Base-by-base conservation (phyloP, 495 filamentous ascomycete genomes). In the Talaromyces adpressus region DNA sequence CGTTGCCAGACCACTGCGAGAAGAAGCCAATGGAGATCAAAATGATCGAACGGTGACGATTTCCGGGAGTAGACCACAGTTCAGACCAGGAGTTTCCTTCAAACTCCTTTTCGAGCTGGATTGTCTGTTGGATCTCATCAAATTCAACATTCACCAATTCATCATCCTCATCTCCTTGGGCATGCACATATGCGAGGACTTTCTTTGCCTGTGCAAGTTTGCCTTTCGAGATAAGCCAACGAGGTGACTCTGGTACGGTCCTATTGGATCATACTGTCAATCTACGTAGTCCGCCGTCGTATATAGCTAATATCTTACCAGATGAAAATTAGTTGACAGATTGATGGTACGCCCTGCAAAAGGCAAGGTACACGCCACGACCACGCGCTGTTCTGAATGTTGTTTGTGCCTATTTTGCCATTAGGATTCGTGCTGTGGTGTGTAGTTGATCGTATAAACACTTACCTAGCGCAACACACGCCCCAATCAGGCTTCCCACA, bases 1-100 rank as follows among this genome's bases (percentile, higher is more conserved):
- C 74, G 61, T 77, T 81, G 8, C 78, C 76, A 54, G 66, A 73
- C 67, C 64, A 71, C 64, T 75, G 74, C 9, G 82, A 78, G 65
- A 86, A 81, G 60, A 88, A 84, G 66, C 86, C 86, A 34, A 87
- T 77, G 12, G 82, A 84, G 34, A 87, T 70, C 59, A 87, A 78
- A 27, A 89, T 71, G 34, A 71, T 63, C 1, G 85, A 69, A 14
- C 87, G 80, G 68, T 87, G 85, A 12, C 85, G 81, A 75, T 91
- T 91, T 63, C 87, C 87, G 69, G 79, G 81, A 61, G 86, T 89
- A 39, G 73, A 73, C 78, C 87, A 79, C 73, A 90, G 85, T 65
- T 88, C 85, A 29, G 66, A 75, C 60, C 70, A 68, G 32, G 30
- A 67, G 57, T 66, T 66, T 51, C 74, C 69, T 61, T 70, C 67